phyloP scores from a whole-genome alignment of 306 rosid species.

The Castanea crenata region DNA sequence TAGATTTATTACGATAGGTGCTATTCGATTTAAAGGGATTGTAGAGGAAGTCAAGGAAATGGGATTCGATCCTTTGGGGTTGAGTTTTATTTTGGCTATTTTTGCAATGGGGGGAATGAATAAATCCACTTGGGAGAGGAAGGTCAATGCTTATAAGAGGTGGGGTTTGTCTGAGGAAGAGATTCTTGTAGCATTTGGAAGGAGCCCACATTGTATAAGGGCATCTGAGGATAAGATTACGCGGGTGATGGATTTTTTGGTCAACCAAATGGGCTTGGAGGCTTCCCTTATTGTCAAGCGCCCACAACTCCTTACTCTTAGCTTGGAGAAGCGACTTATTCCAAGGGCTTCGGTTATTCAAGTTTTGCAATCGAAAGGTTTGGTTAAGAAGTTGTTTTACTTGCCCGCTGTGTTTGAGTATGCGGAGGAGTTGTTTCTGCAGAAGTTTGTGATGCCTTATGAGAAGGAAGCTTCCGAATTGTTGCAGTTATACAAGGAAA shows the following conservation, averaged over 20 bases:
- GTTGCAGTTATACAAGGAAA: conserved; percentile 28
- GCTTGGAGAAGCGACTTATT: conserved; percentile 42
- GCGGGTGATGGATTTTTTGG: conserved; percentile 38
- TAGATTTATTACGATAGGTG: too few species aligned
- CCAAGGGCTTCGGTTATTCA: conserved; percentile 41
- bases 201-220: conserved; percentile 40
- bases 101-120: conserved; percentile 14
- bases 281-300: conserved; percentile 12
- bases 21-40: neutral
- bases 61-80: conserved; percentile 33
- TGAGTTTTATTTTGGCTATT: conserved; percentile 27
- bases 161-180: conserved; percentile 65
- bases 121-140: conserved; percentile 39
- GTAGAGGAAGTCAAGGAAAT: conserved; percentile 32
- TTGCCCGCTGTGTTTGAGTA: neutral
- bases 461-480: conserved; percentile 25
- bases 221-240: conserved; percentile 32
- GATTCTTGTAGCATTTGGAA: conserved; percentile 29
- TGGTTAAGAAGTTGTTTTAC: conserved; percentile 15
- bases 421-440: conserved; percentile 15
- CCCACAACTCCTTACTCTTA: conserved; percentile 1
- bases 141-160: conserved; percentile 31
- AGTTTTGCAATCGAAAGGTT: conserved; percentile 32
- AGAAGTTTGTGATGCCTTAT: conserved; percentile 21
- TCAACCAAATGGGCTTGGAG: conserved; percentile 29